These are phyloP conservation scores for Penicillium longicatenatum DNA, from an alignment of 495 filamentous ascomycete genomes.

Conservation along the genomic window DNA sequence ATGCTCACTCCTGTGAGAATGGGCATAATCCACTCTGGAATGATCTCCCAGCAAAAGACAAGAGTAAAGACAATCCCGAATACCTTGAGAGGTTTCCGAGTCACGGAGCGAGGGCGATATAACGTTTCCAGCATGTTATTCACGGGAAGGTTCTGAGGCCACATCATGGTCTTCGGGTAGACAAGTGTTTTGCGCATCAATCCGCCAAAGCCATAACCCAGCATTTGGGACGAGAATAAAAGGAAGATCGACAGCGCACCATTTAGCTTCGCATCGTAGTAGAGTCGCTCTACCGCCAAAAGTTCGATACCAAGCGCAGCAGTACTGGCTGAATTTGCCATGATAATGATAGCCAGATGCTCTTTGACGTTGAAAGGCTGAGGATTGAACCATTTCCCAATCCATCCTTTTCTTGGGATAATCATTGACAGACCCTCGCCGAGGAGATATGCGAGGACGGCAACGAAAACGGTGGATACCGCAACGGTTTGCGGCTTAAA, in stretches of 20 bases:
- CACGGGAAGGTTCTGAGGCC: slow-evolving; percentile 2
- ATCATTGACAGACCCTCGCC: background rate
- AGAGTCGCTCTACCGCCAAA: slow-evolving; percentile 3
- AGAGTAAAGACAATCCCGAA: background rate
- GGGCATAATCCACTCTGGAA: slow-evolving; percentile 6
- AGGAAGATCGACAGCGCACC: slow-evolving; percentile 1
- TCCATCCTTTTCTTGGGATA: slow-evolving; percentile 2
- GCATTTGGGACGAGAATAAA: slow-evolving; percentile 4
- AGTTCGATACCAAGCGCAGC: slow-evolving; percentile 4
- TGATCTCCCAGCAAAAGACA: slow-evolving; percentile 2
- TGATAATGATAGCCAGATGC: slow-evolving; percentile 5
- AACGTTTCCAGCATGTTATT: slow-evolving; percentile 8
- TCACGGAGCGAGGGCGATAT: slow-evolving; percentile 3
- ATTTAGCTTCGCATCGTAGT: slow-evolving; percentile 5
- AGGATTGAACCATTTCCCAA: slow-evolving; percentile 2
- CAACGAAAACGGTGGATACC: slow-evolving; percentile 3
- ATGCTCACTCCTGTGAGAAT: slow-evolving; percentile 4
- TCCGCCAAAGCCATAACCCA: slow-evolving; percentile 1
- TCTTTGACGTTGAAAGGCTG: slow-evolving; percentile 4
- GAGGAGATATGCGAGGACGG: slow-evolving; percentile 5
- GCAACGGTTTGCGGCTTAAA: slow-evolving; percentile 7
- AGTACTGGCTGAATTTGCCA: slow-evolving; percentile 7
- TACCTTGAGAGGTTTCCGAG: slow-evolving; percentile 1
- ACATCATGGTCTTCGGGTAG: slow-evolving; percentile 5
- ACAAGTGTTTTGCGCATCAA: slow-evolving; percentile 6